Evolutionary conservation across 2,329 filamentous ascomycete species (phyloP), one percentile per base, ranked within the genome.

Genomic region (Hymenoscyphus infarciens): DNA sequence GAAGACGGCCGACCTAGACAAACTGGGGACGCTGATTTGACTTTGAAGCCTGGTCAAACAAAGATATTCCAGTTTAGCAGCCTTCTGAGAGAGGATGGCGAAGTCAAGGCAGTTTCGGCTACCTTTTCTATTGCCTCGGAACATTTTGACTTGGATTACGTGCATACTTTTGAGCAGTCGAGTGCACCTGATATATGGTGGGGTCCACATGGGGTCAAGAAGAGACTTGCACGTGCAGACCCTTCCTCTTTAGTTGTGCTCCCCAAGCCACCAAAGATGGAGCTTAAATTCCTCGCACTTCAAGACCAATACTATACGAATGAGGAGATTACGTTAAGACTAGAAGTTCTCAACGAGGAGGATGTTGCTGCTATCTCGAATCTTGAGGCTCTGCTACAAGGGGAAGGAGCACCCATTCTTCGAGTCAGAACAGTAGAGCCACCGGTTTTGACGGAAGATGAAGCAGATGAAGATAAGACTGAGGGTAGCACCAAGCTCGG

Each of bases 231-330:
- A 31, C 80, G 85, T 8, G 68, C 76, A 11, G 79, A 82, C 56
- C 77, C 83, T 8, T 79, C 83, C 38, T 78, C 79, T 1, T 83
- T 96, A 61, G 87, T 85, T 61, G 87, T 99, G 27, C 81, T 92
- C 60, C 94, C 95, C 1, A 90, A 96, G 67, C 95, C 94, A 31
- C 95, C 95, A 0, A 98, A 97, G 76, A 86, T 99, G 79, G 87
- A 91, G 69, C 85, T 99, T 55, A 82, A 79, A 29, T 77, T 91
- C 10, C 79, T 84, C 1, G 82, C 85, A 49, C 76, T 88, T 7
- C 79, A 82, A 62, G 82, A 85, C 13, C 87, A 92, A 61, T 96
- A 94, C 74, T 98, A 97, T 73, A 90, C 90, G 1, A 89, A 96
- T 70, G 95, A 99, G 77, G 75, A 79, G 0, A 84, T 97, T 31